Base-by-base conservation (phyloP, 768 basidiomycete genomes). In the Brasilioporus rufonigricans region DNA sequence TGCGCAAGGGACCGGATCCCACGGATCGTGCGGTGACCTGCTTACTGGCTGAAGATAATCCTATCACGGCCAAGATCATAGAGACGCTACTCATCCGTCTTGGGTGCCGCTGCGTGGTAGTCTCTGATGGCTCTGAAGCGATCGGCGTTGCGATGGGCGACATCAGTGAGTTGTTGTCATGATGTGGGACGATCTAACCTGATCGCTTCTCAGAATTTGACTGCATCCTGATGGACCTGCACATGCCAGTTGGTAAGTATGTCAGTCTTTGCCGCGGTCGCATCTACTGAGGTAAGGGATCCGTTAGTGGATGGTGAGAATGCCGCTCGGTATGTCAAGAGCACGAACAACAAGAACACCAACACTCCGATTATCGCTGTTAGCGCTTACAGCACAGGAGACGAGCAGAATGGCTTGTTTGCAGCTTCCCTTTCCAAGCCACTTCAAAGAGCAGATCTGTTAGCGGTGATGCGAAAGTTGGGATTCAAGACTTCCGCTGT, bases 131-230 rank as follows among this genome's bases (percentile, higher is more conserved):
- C 9, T 93, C 95, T 5, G 93, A 97, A 71, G 97, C 97, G 21
- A 88, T 98, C 65, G 93, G 94, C 60, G 92, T 98, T 47, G 94
- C 95, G 3, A 94, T 97, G 84, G 93, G 93, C 44, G 93, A 95
- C 65, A 97, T 98, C 74, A 93, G 94, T 97, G 68, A 75, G 92
- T 83, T 14, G 29, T 31, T 10, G 3, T 11, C 12, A 0, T 35
- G 11, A 26, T 41, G 6, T 18, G 26, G 26, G 26, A 32, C 16
- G 18, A 31, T 10, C 11, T 41, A 7, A 41, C 40, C 56, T 66
- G 43, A 69, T 23, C 23, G 11, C 44, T 11, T 1, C 21, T 29
- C 69, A 96, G 94, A 93, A 73, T 97, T 97, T 67, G 95, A 97
- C 66, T 90, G 91, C 60, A 95, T 97, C 67, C 78, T 98, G 61